Conservation (phyloP, 169 alveolate species). For the Eimeria acervulina region DNA sequence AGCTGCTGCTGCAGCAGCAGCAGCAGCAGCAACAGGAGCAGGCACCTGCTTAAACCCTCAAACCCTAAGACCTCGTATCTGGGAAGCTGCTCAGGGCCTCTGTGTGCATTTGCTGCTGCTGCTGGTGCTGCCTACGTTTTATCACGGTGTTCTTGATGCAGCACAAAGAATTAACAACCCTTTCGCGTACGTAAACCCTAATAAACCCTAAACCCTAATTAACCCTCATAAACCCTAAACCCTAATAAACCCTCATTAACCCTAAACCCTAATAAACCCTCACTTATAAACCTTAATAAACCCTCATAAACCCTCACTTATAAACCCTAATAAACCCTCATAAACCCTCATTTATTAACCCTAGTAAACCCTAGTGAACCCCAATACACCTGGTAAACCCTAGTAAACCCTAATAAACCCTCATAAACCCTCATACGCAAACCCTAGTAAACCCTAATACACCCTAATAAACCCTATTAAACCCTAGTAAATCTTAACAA, state of each 20-base stretch:
- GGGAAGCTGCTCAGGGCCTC: slow-evolving; percentile 77
- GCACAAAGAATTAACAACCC: slow-evolving; percentile 77
- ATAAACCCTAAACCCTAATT: neutral
- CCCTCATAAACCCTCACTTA: too few species aligned
- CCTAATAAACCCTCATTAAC: neutral
- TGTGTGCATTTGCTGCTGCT: slow-evolving; percentile 73
- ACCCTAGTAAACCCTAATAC: too few species aligned
- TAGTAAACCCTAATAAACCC: too few species aligned
- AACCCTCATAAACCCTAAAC: neutral
- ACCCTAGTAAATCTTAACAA: too few species aligned
- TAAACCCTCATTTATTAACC: too few species aligned
- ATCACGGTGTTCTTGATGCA: slow-evolving; percentile 73
- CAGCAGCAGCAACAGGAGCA: slow-evolving; percentile 42
- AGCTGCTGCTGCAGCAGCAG: neutral
- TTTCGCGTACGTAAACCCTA: slow-evolving; percentile 61
- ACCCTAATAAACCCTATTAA: too few species aligned
- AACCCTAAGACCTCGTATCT: slow-evolving; percentile 54
- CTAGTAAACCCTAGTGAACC: too few species aligned
- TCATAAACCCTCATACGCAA: too few species aligned
- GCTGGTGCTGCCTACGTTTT: slow-evolving; percentile 69
- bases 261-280: neutral
- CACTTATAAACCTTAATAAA: neutral
- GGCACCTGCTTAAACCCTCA: slow-evolving; percentile 31
- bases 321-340: too few species aligned
- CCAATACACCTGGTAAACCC: too few species aligned